Evolutionary conservation across 202 grass and related monocot species (phyloP).

Genomic region (Schoenoplectus triqueter): DNA sequence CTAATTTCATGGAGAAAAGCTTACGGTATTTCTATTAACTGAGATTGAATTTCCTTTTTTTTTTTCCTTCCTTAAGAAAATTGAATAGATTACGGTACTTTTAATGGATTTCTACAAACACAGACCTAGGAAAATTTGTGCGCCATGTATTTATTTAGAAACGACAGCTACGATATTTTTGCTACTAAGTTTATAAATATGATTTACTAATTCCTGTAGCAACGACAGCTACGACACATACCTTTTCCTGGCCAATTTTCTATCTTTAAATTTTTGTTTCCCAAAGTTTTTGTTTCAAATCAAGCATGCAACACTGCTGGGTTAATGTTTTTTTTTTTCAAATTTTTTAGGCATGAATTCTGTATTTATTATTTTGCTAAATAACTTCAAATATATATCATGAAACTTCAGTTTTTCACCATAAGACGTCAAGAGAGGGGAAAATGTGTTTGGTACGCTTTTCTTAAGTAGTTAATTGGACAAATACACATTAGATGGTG

Average conservation of each 20-base stretch:
- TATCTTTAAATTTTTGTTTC: neutral
- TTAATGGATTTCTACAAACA: neutral
- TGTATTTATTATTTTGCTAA: neutral
- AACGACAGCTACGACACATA: neutral
- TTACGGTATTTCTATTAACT: constrained; percentile 51
- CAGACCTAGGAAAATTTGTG: neutral
- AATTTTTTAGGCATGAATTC: neutral
- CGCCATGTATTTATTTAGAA: neutral
- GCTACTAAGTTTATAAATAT: neutral
- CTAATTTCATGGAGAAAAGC: constrained; percentile 54
- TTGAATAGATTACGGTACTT: neutral
- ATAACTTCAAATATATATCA: neutral
- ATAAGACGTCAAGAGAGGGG: neutral
- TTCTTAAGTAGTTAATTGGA: neutral
- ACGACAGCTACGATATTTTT: neutral
- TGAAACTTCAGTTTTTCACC: neutral
- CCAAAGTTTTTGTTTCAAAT: neutral
- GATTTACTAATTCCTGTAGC: neutral
- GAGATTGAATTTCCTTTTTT: neutral
- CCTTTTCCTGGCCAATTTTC: neutral
- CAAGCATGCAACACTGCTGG: neutral
- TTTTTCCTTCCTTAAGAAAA: neutral
- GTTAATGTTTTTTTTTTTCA: neutral
- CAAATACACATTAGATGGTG: neutral
- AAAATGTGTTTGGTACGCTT: neutral